phyloP scores from a whole-genome alignment of 768 basidiomycete genomes.

The Cyclocybe aegerita region DNA sequence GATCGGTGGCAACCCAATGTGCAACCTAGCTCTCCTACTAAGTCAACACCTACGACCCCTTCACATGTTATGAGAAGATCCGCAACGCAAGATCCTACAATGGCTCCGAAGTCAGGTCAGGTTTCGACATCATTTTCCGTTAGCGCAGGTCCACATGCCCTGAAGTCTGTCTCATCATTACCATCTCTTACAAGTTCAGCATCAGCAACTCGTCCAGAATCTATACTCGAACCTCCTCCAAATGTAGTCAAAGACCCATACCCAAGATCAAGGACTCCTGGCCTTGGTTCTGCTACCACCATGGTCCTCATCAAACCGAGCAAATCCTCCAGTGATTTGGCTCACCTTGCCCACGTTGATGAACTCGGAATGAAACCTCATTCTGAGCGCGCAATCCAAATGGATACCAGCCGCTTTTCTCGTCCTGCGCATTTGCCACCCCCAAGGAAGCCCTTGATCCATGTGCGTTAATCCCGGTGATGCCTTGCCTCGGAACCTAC shows the following conservation, averaged over 20 bases:
- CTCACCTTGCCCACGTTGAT: slow-evolving; percentile 43
- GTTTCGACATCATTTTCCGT: neutral
- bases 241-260: slow-evolving; percentile 21
- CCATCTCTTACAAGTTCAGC: slow-evolving; percentile 34
- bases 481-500: slow-evolving; percentile 43
- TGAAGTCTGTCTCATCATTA: slow-evolving; percentile 35
- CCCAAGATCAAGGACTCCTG: slow-evolving; percentile 32
- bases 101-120: neutral
- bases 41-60: slow-evolving; percentile 31
- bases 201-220: slow-evolving; percentile 13
- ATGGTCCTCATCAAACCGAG: slow-evolving; percentile 61
- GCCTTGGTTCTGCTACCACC: slow-evolving; percentile 74
- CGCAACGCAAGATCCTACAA: slow-evolving; percentile 8
- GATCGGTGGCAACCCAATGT: slow-evolving; percentile 65
- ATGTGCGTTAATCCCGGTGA: slow-evolving; percentile 86
- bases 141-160: slow-evolving; percentile 14
- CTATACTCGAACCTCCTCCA: slow-evolving; percentile 13
- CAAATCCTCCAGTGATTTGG: slow-evolving; percentile 49
- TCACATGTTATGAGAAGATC: slow-evolving; percentile 30
- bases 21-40: slow-evolving; percentile 40
- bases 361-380: slow-evolving; percentile 46
- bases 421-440: slow-evolving; percentile 35
- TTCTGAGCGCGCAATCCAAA: slow-evolving; percentile 9
- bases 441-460: slow-evolving; percentile 68
- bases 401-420: slow-evolving; percentile 20